Base-by-base conservation (phyloP, 129 eudicot species). In the Oenanthe sinensis region DNA sequence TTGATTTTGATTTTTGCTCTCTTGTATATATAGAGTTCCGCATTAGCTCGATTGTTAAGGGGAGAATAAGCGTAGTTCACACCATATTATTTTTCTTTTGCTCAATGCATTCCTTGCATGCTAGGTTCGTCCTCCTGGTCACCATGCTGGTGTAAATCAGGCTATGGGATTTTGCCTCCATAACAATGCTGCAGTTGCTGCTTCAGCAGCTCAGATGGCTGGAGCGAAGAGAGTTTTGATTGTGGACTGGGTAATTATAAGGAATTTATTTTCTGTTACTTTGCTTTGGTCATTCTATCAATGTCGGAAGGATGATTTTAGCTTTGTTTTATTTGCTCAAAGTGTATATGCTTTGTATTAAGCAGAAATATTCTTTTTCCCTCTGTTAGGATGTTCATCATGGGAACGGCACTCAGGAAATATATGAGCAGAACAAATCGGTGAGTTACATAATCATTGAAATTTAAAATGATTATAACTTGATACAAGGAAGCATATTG, bases 81-180 rank as follows among this genome's bases (percentile, higher is more conserved):
- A 40, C 39, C 54, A 39, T 39, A 39, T 22, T 16, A 8, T 49
- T 83, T 28, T 6, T 19, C 3, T 37, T 17, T 52, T 76, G 48
- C 74, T 70, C 65, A 47, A 39, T 80, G 54, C 48, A 26, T 58
- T 81, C 77, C 79, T 28, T 75, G 77, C 81, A 85, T 48, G 74
- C 71, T 86, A 94, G 98, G 96, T 94, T 69, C 96, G 98, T 30
- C 98, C 98, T 75, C 98, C 98, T 79, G 98, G 98, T 78, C 98
- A 94, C 85, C 98, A 94, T 88, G 98, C 98, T 81, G 98, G 98
- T 74, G 97, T 94, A 71, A 89, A 84, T 76, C 91, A 94, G 33
- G 93, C 98, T 55, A 91, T 90, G 97, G 98, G 98, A 26, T 94
- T 94, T 83, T 94, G 98, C 49, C 91, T 94, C 80, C 98, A 94